A percentile compares a stretch with the other conserved stretches of the same genome.
phyloP scores from a whole-genome alignment of 345 rosid species.

The Gynandropsis gynandra region DNA sequence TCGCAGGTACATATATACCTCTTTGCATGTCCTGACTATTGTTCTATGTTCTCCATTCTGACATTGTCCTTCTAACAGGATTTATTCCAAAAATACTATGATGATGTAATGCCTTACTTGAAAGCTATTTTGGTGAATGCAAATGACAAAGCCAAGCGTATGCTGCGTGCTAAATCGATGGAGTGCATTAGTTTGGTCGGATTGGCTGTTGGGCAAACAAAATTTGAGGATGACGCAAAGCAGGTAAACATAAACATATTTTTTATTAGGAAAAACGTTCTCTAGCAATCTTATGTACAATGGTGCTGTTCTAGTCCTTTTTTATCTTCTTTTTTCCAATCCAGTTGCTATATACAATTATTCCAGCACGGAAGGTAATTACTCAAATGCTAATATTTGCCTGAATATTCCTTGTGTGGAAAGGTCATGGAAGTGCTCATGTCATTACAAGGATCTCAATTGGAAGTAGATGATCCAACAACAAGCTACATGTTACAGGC shows the following conservation, averaged over 20 bases:
- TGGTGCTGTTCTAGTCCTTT: conserved; percentile 1
- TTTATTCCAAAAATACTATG: conserved; percentile 34
- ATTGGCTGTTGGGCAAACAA: conserved; percentile 73
- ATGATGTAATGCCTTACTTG: conserved; percentile 27
- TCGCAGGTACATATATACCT: conserved; percentile 42
- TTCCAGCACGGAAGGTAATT: not conserved
- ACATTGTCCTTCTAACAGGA: conserved; percentile 33
- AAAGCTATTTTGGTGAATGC: conserved; percentile 25
- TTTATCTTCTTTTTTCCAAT: not conserved
- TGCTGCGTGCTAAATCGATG: conserved; percentile 77
- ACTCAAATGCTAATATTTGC: not conserved
- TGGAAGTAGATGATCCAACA: conserved; percentile 72
- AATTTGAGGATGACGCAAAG: conserved; percentile 59
- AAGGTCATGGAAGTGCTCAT: conserved; percentile 72
- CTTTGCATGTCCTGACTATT: not conserved
- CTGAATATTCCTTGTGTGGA: conserved; percentile 17
- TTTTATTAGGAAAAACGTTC: conserved; percentile 5
- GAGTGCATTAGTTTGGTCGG: conserved; percentile 75
- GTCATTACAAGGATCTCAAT: conserved; percentile 59
- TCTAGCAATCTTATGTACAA: too few relatives aligned
- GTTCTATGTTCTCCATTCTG: conserved; percentile 2
- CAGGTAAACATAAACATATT: conserved; percentile 38
- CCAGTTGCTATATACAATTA: not conserved
- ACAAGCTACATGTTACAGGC: conserved; percentile 74
- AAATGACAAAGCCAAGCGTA: conserved; percentile 37